Conservation (phyloP, 768 basidiomycete species). For the Leccinellum albellum region DNA sequence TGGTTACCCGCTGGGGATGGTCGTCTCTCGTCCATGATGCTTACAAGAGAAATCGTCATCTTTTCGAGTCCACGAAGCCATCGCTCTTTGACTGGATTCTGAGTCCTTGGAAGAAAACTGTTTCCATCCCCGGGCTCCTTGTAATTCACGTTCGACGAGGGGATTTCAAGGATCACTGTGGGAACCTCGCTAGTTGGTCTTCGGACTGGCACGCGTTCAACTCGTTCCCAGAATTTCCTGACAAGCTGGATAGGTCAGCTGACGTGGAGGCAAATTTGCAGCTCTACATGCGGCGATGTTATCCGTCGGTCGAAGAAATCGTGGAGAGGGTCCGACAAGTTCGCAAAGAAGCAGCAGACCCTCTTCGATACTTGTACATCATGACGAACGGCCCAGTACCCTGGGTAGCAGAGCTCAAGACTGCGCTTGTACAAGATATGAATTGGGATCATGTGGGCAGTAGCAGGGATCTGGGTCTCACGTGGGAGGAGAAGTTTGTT, state of each 20-base stretch:
- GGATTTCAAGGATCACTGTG: slow-evolving; percentile 47
- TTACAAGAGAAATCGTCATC: slow-evolving; percentile 27
- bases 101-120: neutral
- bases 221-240: slow-evolving; percentile 39
- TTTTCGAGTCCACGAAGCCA: slow-evolving; percentile 15
- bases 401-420: slow-evolving; percentile 42
- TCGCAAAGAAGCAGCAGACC: slow-evolving; percentile 18
- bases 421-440: slow-evolving; percentile 26
- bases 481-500: slow-evolving; percentile 41
- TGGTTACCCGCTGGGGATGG: slow-evolving; percentile 38
- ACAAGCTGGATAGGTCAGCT: slow-evolving; percentile 34
- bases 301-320: slow-evolving; percentile 42
- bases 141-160: slow-evolving; percentile 52
- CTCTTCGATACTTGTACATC: slow-evolving; percentile 41
- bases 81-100: neutral
- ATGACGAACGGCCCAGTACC: slow-evolving; percentile 42
- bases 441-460: slow-evolving; percentile 41
- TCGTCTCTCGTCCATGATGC: slow-evolving; percentile 34
- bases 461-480: slow-evolving; percentile 40
- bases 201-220: slow-evolving; percentile 45
- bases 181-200: slow-evolving; percentile 32
- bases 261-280: slow-evolving; percentile 20
- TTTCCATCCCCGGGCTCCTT: slow-evolving; percentile 38
- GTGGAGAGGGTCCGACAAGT: slow-evolving; percentile 38
- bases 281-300: slow-evolving; percentile 37